Conservation (phyloP, 306 rosid species). For the Senna siamea region DNA sequence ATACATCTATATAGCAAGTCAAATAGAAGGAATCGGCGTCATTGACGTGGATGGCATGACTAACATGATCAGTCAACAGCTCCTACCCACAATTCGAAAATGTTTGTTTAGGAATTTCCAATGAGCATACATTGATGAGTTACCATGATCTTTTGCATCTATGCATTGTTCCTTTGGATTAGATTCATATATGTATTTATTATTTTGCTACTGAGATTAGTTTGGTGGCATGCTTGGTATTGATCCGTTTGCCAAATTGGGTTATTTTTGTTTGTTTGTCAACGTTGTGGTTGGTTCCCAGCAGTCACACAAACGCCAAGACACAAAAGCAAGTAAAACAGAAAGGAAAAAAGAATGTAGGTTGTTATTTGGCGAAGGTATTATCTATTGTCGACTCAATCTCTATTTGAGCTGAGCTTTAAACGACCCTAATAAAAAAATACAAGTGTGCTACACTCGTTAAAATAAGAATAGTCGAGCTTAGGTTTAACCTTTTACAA, state of each 20-base stretch:
- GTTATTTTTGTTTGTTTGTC: slow-evolving; percentile 29
- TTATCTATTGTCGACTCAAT: not conserved
- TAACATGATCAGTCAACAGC: slow-evolving; percentile 25
- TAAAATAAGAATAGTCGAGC: no score
- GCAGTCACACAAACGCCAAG: not conserved
- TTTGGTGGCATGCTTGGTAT: slow-evolving; percentile 12
- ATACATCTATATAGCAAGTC: slow-evolving; percentile 1
- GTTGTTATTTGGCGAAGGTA: not conserved
- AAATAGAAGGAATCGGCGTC: slow-evolving; percentile 2
- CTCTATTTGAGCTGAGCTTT: not conserved
- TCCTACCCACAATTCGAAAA: not conserved
- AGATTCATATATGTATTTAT: slow-evolving; percentile 5
- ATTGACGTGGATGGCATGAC: slow-evolving; percentile 30
- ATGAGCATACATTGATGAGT: not conserved
- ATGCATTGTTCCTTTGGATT: slow-evolving; percentile 1
- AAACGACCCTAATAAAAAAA: not conserved
- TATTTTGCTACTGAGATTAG: not conserved
- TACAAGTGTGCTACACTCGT: no score
- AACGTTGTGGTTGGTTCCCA: slow-evolving; percentile 31
- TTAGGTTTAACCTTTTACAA: no score
- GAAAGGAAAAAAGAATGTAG: not conserved
- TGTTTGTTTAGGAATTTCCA: slow-evolving; percentile 6
- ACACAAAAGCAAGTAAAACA: not conserved
- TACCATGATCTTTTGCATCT: not conserved
- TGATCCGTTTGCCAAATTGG: not conserved